phyloP scores from a whole-genome alignment of 2,329 filamentous ascomycete genomes.

The Macroventuria anomochaeta region DNA sequence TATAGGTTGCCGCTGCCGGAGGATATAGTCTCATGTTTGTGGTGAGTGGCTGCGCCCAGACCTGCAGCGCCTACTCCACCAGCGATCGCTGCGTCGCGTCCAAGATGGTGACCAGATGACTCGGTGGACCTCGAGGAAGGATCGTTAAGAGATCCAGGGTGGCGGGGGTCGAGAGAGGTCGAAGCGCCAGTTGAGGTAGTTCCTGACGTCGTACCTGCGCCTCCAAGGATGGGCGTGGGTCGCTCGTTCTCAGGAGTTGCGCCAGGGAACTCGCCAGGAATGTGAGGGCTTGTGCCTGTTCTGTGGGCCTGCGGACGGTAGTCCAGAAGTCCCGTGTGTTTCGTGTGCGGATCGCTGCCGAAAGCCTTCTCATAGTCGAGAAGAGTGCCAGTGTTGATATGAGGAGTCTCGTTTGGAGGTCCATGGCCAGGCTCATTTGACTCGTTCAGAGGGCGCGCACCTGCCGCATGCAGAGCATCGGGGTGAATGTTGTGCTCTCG shows the following conservation, averaged over 20 bases:
- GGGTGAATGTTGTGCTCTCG: constrained; percentile 16
- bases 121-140: constrained; percentile 23
- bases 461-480: constrained; percentile 14
- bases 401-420: constrained; percentile 9
- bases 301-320: constrained; percentile 29
- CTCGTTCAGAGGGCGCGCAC: constrained; percentile 3
- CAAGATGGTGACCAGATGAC: constrained; percentile 31
- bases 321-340: constrained; percentile 11
- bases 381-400: constrained; percentile 13
- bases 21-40: constrained; percentile 24
- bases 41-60: constrained; percentile 23
- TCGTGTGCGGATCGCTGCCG: constrained; percentile 12
- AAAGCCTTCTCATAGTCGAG: constrained; percentile 16
- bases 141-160: constrained; percentile 33
- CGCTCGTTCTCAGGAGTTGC: constrained; percentile 39
- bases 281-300: constrained; percentile 46
- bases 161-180: constrained; percentile 29
- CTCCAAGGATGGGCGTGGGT: constrained; percentile 31
- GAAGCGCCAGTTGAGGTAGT: constrained; percentile 2
- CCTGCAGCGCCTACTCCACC: constrained; percentile 36
- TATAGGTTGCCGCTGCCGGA: constrained; percentile 20
- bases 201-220: constrained; percentile 4
- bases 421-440: constrained; percentile 5
- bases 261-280: constrained; percentile 45
- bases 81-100: constrained; percentile 36